Evolutionary conservation across 2,329 filamentous ascomycete genomes (phyloP).

Genomic region (Exophiala lecanii-corni): DNA sequence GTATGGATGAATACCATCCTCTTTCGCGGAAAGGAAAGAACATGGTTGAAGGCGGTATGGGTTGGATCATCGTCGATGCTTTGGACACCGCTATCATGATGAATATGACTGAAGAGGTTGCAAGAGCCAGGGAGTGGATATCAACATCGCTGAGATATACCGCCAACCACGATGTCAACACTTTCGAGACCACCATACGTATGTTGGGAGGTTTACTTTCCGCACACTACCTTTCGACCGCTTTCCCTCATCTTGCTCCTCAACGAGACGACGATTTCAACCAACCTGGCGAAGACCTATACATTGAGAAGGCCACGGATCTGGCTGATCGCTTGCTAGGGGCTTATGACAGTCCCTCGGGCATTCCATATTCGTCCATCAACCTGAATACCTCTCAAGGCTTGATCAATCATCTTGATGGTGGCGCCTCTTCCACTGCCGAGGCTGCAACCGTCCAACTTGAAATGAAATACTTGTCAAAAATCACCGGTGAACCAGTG

Average conservation of each 20-base stretch:
- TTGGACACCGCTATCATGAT: slow-evolving; percentile 97
- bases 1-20: slow-evolving; percentile 86
- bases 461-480: slow-evolving; percentile 95
- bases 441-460: slow-evolving; percentile 90
- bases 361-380: slow-evolving; percentile 84
- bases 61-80: slow-evolving; percentile 97
- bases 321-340: slow-evolving; percentile 80
- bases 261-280: slow-evolving; percentile 67
- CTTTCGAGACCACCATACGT: slow-evolving; percentile 95
- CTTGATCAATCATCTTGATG: slow-evolving; percentile 75
- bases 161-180: slow-evolving; percentile 83
- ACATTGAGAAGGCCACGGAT: slow-evolving; percentile 92
- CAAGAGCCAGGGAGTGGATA: slow-evolving; percentile 85
- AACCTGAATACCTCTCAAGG: slow-evolving; percentile 75
- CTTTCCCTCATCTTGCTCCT: slow-evolving; percentile 73
- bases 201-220: slow-evolving; percentile 93
- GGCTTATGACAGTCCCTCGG: slow-evolving; percentile 82
- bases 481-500: slow-evolving; percentile 83
- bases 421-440: slow-evolving; percentile 85
- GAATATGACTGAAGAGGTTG: slow-evolving; percentile 84
- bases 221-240: slow-evolving; percentile 88
- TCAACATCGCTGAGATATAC: slow-evolving; percentile 75
- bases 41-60: slow-evolving; percentile 84
- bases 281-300: slow-evolving; percentile 77
- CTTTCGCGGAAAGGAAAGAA: slow-evolving; percentile 71